Base-by-base conservation (phyloP, 306 rosid species). In the Lathyrus sativus region DNA sequence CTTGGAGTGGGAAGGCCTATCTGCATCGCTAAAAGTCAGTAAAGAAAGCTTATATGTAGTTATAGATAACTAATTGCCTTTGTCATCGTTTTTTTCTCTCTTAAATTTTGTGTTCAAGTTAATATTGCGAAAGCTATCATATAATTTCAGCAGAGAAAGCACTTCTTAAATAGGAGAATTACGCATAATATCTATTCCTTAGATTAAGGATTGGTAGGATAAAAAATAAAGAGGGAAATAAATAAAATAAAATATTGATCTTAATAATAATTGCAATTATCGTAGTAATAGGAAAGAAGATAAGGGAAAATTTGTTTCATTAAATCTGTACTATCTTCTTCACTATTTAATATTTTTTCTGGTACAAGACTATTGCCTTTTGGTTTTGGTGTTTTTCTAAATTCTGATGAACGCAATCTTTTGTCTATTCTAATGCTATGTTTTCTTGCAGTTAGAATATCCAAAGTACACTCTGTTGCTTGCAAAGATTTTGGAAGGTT, bases 391-490 rank as follows among this genome's bases (percentile, higher is more conserved):
- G 28, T 18, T 58, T 71, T 39, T 65, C 45, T 46, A 63, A 46
- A 57, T 59, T 49, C 14, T 42, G 15, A 13, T 45, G 19, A 54
- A 43, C 13, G 41, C 69, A 35, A 19, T 74, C 46, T 17, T 31
- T 22, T 70, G 13, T 66, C 57, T 53, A 13, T 67, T 44, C n/a
- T 67, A 59, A 60, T 73, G 60, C 49, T 67, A 39, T 79, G 38
- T 61, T 80, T 59, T 44, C 14, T 80, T 85, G 82, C 93, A 93
- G 98, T 83, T 79, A 15, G 98, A 93, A 81, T 90, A 93, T 79
- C 91, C 98, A 68, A 75, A 81, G 35, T 72, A 93, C 86, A 90
- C 98, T 57, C 89, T 91, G 28, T 81, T 93, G 80, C 90, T 90
- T 79, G 88, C 91, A 44, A 90, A 84, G 77, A 78, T 88, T 72